Evolutionary conservation across 176 grass and related monocot species (phyloP), one percentile per base, ranked within the genome.

Genomic region (Miscanthus lutarioriparius): DNA sequence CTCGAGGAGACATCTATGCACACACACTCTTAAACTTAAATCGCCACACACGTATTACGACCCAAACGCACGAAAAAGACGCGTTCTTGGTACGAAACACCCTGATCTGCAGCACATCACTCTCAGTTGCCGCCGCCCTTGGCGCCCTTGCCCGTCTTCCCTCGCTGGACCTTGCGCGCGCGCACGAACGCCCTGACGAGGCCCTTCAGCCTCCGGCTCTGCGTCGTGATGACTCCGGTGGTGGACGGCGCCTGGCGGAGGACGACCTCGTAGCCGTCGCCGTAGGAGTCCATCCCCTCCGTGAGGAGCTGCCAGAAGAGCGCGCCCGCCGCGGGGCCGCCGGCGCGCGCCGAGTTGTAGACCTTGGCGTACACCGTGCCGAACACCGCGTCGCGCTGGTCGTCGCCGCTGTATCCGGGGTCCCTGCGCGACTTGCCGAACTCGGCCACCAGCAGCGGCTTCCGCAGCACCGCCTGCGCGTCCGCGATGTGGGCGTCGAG

Each of bases 221-320:
- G 84, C 8, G 61, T 32, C 11, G 84, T 54, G 66, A 99, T 99
- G 63, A 96, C 62, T n/a, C 82, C 84, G 3, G 90, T 74, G 22
- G 91, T 99, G 27, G 93, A 92, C 22, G 91, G 88, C 43, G 66
- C 74, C 78, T 91, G 81, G 0, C 66, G 88, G 5, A 99, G 71
- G 20, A 99, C 65, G 19, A 99, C 85, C 87, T 99, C 91, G 35
- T 99, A 99, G 19, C 97, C 93, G 76, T 99, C 97, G 1, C 84
- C 83, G 47, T 91, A 94, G 8, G 92, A 92, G 25, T 99, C 93
- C 97, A 99, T 99, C 51, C 97, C 97, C 15, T 84, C 48, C 7
- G 86, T 79, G 22, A 99, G 19, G 15, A 96, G 91, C 76, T 99
- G 97, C 93, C 97, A 99, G 88, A 99, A 99, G 8, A 94, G 82